Base-by-base conservation (phyloP, 2,329 filamentous ascomycete species). In the Akanthomyces uredinophilus region DNA sequence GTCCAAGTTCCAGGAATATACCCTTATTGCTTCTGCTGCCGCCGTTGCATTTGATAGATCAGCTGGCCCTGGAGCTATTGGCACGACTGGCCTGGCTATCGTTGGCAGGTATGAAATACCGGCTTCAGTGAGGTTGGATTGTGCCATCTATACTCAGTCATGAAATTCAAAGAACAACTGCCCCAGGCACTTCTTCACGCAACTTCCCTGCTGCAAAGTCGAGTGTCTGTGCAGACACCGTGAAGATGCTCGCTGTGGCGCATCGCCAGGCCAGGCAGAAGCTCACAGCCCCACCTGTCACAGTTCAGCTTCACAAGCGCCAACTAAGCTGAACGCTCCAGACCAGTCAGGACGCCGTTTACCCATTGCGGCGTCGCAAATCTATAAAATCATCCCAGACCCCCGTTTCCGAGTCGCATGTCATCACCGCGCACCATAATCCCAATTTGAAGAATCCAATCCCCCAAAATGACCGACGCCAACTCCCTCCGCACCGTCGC, bases 401-500 rank as follows among this genome's bases (percentile, higher is more conserved):
- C 37, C 7, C 13, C 11, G 14, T 24, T 29, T 29, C 10, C 22
- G 7, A 27, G 24, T 55, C 52, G 52, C 39, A 20, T 7, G 22
- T 14, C 27, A 35, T 24, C n/a, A 24, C 13, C 14, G 10, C n/a
- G 32, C 11, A 43, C 11, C 11, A 10, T 32, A 20, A 8, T 14
- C 10, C 5, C 5, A 4, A 4, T 57, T 18, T 16, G 20, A 49
- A 22, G 20, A 7, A 6, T 13, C 8, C 8, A 37, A 37, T 1
- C 8, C 18, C 18, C 10, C 22, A 24, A 18, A 20, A 50, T 43
- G 35, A 2, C 46, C 22, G 35, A 50, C 56, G 43, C 27, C 43
- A 52, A 57, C 43, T 24, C 62, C 24, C 52, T 61, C 29, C 62
- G 59, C 57, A 61, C 51, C 51, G 35, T 64, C 52, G 53, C 64